phyloP scores from a whole-genome alignment of 768 basidiomycete genomes.

The Hypholoma fasciculare region DNA sequence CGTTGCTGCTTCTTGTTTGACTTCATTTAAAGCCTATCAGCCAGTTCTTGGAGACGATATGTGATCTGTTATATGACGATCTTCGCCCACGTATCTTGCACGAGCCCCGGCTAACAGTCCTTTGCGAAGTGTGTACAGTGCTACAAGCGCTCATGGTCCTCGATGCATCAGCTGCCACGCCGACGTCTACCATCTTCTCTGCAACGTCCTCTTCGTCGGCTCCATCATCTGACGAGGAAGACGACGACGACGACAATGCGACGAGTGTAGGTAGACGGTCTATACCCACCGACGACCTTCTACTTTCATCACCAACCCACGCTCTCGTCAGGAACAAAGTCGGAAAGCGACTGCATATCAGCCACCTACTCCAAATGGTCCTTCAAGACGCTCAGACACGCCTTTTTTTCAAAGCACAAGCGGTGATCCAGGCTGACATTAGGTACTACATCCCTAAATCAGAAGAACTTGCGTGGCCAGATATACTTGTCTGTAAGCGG shows the following conservation, averaged over 20 bases:
- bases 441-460: slow-evolving; percentile 75
- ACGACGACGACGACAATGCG: slow-evolving; percentile 27
- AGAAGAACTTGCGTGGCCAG: slow-evolving; percentile 87
- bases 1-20: background rate
- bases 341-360: slow-evolving; percentile 67
- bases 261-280: slow-evolving; percentile 21
- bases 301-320: background rate
- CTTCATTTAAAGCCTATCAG: slow-evolving; percentile 37
- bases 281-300: background rate
- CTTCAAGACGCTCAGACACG: slow-evolving; percentile 96
- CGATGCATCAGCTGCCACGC: slow-evolving; percentile 51
- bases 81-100: slow-evolving; percentile 94
- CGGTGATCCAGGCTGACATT: slow-evolving; percentile 87
- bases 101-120: slow-evolving; percentile 80
- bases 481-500: slow-evolving; percentile 68
- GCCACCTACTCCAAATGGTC: slow-evolving; percentile 82
- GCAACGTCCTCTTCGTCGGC: background rate
- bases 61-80: slow-evolving; percentile 94
- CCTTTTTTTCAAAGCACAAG: slow-evolving; percentile 94
- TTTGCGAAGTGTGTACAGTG: slow-evolving; percentile 96
- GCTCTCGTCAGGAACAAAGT: slow-evolving; percentile 13
- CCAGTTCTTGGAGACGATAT: slow-evolving; percentile 86
- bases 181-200: slow-evolving; percentile 11
- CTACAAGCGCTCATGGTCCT: slow-evolving; percentile 95
- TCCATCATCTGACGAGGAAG: slow-evolving; percentile 13